These are phyloP conservation scores for Antarctomyces pellizariae DNA, from an alignment of 495 filamentous ascomycete species.

Conservation along the genomic window DNA sequence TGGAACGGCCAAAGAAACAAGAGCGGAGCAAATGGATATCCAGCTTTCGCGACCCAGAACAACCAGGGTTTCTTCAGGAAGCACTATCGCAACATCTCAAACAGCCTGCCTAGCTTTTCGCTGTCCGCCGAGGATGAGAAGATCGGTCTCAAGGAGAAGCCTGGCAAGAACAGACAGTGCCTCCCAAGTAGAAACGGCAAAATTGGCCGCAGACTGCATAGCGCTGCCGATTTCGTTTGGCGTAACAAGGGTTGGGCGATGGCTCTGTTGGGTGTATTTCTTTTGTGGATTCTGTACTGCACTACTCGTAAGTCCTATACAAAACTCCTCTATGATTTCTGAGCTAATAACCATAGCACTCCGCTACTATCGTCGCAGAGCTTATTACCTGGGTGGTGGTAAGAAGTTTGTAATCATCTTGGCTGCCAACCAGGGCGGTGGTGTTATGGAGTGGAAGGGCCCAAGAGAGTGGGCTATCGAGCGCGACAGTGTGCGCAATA, in stretches of 20 bases:
- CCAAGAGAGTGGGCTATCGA: conserved; percentile 96
- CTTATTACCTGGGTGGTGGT: conserved; percentile 45
- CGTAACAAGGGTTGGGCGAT: no score
- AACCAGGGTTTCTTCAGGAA: conserved; percentile 57
- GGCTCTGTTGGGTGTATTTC: conserved; percentile 31
- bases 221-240: no score
- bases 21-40: conserved; percentile 48
- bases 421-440: conserved; percentile 81
- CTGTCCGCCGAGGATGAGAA: conserved; percentile 52
- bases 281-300: conserved; percentile 41
- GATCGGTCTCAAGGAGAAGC: conserved; percentile 20
- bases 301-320: conserved; percentile 32
- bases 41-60: conserved; percentile 57
- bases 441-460: conserved; percentile 98
- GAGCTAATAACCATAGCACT: conserved; percentile 14
- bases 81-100: conserved; percentile 51
- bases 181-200: no score
- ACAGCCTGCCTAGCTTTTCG: conserved; percentile 47
- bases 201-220: no score
- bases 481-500: conserved; percentile 86
- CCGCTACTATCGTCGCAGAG: conserved; percentile 24
- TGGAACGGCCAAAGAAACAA: conserved; percentile 65
- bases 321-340: neutral
- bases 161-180: neutral
- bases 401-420: conserved; percentile 85